phyloP scores from a whole-genome alignment of 192 early-diverging fungal species.

The Rhizoclosmatium globosum region DNA sequence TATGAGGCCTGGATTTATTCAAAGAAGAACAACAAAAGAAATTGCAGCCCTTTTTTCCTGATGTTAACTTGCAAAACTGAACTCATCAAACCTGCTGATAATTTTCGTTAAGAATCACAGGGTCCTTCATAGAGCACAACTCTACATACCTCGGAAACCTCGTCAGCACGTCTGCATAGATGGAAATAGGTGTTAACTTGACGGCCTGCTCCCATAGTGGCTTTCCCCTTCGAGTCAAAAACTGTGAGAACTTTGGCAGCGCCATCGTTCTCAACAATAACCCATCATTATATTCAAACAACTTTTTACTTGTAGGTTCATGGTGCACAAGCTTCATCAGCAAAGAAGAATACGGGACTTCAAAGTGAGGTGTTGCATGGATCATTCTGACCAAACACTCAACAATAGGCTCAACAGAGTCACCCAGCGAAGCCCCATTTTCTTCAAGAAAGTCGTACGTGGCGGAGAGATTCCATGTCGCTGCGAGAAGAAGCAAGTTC shows the following conservation, averaged over 20 bases:
- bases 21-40: too few species aligned
- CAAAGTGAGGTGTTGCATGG: not conserved
- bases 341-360: not conserved
- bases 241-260: not conserved
- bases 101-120: too few species aligned
- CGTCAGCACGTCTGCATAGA: not conserved
- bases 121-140: too few species aligned
- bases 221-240: not conserved
- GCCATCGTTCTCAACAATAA: not conserved
- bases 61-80: too few species aligned
- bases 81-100: too few species aligned
- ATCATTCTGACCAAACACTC: slow-evolving; percentile 8
- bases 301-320: not conserved
- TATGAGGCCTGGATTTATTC: too few species aligned
- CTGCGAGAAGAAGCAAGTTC: slow-evolving; percentile 10
- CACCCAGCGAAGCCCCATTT: not conserved
- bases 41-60: too few species aligned
- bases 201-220: slow-evolving; percentile 2
- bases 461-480: slow-evolving; percentile 12
- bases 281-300: slow-evolving; percentile 22
- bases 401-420: slow-evolving; percentile 13
- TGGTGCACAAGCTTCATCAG: slow-evolving; percentile 12
- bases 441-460: slow-evolving; percentile 17
- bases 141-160: slow-evolving; percentile 16
- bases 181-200: not conserved